Percentiles rank a stretch among this genome's conserved stretches.
phyloP scores from a whole-genome alignment of 2,329 filamentous ascomycete genomes.

The Calonectria naviculata region DNA sequence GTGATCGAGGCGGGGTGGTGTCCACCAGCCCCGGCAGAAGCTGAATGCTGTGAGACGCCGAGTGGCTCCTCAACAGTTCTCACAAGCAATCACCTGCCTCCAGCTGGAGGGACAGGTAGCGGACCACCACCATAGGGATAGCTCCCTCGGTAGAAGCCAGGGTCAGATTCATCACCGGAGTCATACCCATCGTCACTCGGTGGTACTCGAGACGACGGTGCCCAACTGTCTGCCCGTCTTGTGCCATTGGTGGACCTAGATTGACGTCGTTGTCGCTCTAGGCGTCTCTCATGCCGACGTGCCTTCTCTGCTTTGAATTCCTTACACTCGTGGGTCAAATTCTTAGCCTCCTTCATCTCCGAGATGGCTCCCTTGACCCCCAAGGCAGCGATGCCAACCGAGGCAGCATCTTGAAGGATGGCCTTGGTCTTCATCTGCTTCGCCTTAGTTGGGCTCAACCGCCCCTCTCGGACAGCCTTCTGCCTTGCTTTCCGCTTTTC shows the following conservation, averaged over 20 bases:
- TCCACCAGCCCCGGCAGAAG: background rate
- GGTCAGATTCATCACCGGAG: slow-evolving; percentile 50
- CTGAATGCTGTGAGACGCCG: background rate
- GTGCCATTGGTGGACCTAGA: slow-evolving; percentile 44
- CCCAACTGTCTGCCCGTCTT: slow-evolving; percentile 58
- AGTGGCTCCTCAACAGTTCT: background rate
- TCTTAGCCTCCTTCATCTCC: slow-evolving; percentile 66
- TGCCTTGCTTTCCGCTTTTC: slow-evolving; percentile 65
- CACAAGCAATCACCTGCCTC: slow-evolving; percentile 23
- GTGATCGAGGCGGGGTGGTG: background rate
- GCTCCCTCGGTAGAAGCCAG: slow-evolving; percentile 56
- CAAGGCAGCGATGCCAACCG: slow-evolving; percentile 67
- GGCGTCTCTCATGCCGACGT: slow-evolving; percentile 60
- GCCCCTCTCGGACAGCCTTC: slow-evolving; percentile 64
- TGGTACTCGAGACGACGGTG: slow-evolving; percentile 49
- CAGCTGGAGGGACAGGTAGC: slow-evolving; percentile 50
- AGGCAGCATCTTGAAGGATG: slow-evolving; percentile 68
- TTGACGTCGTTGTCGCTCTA: slow-evolving; percentile 50
- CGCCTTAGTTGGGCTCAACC: slow-evolving; percentile 61
- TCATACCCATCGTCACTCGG: slow-evolving; percentile 51
- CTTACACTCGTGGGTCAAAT: slow-evolving; percentile 59
- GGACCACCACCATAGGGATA: slow-evolving; percentile 56
- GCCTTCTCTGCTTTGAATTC: slow-evolving; percentile 62
- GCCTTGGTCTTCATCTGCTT: slow-evolving; percentile 68
- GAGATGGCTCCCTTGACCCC: slow-evolving; percentile 67